Evolutionary conservation across 2,329 filamentous ascomycete genomes (phyloP), one percentile per base, ranked within the genome.

Genomic region (Fusarium xyrophilum): DNA sequence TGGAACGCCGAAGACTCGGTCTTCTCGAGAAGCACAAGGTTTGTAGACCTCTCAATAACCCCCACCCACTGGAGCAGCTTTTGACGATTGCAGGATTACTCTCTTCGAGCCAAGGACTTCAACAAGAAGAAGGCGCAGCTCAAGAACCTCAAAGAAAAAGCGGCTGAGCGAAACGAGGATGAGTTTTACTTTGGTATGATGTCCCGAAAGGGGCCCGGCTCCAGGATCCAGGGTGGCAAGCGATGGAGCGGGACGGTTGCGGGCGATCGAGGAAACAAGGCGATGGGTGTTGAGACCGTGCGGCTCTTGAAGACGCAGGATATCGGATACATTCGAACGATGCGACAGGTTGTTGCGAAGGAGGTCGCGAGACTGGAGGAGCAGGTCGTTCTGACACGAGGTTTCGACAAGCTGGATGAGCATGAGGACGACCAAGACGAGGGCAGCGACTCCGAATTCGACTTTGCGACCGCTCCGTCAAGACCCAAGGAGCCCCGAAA

Each of bases 11-110:
- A 70, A 93, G 93, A 83, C 93, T 93, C 81, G 96, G 96, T 69
- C 87, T 98, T 25, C 89, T 98, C 65, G 96, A 98, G 80, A 98
- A 99, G 82, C 92, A 96, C 85, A 97, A 97, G 83, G 90, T 90
- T 76, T 42, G 76, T 67, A 30, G 7, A 35, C 25, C 40, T 23
- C 17, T 13, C 30, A 9, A 43, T 19, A 42, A 46, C 48, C 57
- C 62, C 48, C n/a, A n/a, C n/a, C 57, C 61, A 48, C 65, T 27
- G 19, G 9, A 47, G 21, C 59, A 56, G 44, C 61, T 52, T 65
- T 57, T 65, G n/a, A 72, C 60, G 25, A 32, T 56, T 19, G 15
- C 23, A 86, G 84, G 88, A 91, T 77, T 90, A 91, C 78, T 83
- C 85, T 47, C 85, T 88, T 53, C 88, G 89, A 65, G 87, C 89